Base-by-base conservation (phyloP, 345 rosid species). In the Populus davidiana region DNA sequence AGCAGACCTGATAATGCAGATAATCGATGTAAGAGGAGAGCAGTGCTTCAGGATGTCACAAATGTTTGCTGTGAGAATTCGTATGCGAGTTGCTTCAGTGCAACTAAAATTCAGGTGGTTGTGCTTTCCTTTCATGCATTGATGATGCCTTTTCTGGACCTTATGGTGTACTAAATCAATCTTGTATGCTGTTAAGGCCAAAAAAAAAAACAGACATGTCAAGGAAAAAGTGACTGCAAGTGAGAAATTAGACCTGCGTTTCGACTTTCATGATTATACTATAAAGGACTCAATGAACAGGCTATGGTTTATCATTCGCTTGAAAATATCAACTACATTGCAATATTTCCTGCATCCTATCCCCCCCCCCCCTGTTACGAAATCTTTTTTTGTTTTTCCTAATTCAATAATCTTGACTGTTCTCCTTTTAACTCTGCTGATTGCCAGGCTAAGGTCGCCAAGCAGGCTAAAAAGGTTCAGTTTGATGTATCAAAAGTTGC, bases 11-110 rank as follows among this genome's bases (percentile, higher is more conserved):
- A 72, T 35, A 71, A 82, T 75, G 75, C 67, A 62, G 54, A 76
- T 41, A 78, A 29, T 73, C 86, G 64, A 73, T 74, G 73, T 77
- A 91, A 90, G 89, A 90, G 85, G 84, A 87, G 91, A 83, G 90
- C 93, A 33, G 85, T 86, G 77, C 93, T 94, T 75, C 86, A 84
- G 76, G 96, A 94, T 83, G 86, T 92, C 74, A 87, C 97, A 17
- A 92, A 92, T 81, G 86, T 90, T 81, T 80, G 80, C 66, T 87
- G 89, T 75, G 75, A 79, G 38, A 78, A 50, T 78, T 79, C 90
- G 29, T 82, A 85, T 65, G 76, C 25, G 49, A 90, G 81, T 78
- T 89, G 90, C 87, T 82, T 89, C 75, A 87, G 79, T 74, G 88
- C 89, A 74, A 69, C 86, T 36, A 87, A 87, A 81, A 69, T 85